Percentiles rank a stretch among this genome's conserved stretches.
Evolutionary conservation across 306 rosid species (phyloP).

Genomic region (Sesbania bispinosa): DNA sequence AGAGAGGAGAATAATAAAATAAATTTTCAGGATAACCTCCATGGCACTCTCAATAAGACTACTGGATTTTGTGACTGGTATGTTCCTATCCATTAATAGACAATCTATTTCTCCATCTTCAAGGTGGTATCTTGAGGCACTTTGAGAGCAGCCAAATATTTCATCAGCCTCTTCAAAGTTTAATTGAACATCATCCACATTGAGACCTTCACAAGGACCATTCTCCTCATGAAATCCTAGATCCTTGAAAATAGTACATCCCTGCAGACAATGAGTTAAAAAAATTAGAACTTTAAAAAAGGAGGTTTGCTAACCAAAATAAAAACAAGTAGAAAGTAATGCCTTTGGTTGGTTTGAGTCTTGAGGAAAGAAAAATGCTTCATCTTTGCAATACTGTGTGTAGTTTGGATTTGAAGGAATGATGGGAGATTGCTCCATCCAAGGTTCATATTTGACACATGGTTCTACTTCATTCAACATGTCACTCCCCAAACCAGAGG

Average conservation of each 20-base stretch:
- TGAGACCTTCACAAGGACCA: conserved; percentile 49
- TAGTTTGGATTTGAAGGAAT: conserved; percentile 31
- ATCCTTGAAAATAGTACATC: conserved; percentile 45
- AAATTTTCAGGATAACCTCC: conserved; percentile 50
- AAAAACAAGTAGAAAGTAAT: background rate
- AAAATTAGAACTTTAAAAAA: no score
- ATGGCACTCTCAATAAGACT: conserved; percentile 48
- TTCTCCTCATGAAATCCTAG: conserved; percentile 37
- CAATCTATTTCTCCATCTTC: conserved; percentile 59
- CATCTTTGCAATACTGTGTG: conserved; percentile 36
- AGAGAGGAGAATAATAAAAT: conserved; percentile 2
- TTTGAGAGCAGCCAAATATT: conserved; percentile 50
- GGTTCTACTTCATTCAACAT: conserved; percentile 37
- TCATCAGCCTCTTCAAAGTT: conserved; percentile 45
- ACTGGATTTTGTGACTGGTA: conserved; percentile 53
- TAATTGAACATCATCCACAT: conserved; percentile 43
- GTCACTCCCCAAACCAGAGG: conserved; percentile 30
- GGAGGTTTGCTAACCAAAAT: conserved; percentile 2
- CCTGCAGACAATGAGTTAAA: conserved; percentile 36
- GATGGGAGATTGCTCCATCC: conserved; percentile 38
- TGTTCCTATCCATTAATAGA: conserved; percentile 54
- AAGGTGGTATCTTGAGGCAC: conserved; percentile 39
- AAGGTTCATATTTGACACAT: conserved; percentile 40
- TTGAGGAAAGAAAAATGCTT: conserved; percentile 36
- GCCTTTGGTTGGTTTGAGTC: conserved; percentile 56